Percentiles rank a stretch among this genome's conserved stretches.
phyloP scores from a whole-genome alignment of 768 basidiomycete species.

The Rhizopogon rudus region DNA sequence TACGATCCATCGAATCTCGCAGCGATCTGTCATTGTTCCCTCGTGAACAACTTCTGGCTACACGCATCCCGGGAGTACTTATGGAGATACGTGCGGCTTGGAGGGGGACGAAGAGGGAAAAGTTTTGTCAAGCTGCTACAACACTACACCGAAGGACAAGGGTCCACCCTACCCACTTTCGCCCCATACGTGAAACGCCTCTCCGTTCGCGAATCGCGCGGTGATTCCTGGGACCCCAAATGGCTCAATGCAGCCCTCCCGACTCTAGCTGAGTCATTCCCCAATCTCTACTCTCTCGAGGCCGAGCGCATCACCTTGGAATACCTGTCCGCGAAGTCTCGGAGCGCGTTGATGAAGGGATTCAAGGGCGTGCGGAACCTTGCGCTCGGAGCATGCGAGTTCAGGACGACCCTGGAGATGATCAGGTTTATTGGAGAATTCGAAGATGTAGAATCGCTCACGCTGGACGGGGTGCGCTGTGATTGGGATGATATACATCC shows the following conservation, averaged over 20 bases:
- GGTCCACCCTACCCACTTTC: conserved; percentile 45
- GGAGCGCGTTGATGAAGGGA: conserved; percentile 16
- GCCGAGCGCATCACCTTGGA: conserved; percentile 29
- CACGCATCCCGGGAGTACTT: conserved; percentile 17
- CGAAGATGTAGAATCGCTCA: conserved; percentile 19
- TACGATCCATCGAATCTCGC: conserved; percentile 14
- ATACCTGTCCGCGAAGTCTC: conserved; percentile 23
- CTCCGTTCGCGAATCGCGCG: conserved; percentile 25
- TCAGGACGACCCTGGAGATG: conserved; percentile 22
- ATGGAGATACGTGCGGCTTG: conserved; percentile 20
- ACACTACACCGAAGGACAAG: conserved; percentile 9
- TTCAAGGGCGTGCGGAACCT: conserved; percentile 19
- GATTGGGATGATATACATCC: not conserved
- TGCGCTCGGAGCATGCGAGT: conserved; percentile 18
- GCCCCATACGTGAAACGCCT: conserved; percentile 44
- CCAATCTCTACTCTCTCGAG: conserved; percentile 18
- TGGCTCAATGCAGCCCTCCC: conserved; percentile 27
- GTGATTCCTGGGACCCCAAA: conserved; percentile 27
- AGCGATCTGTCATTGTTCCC: conserved; percentile 20
- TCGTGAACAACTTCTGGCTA: conserved; percentile 28
- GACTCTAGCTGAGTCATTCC: conserved; percentile 15
- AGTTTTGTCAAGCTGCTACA: conserved; percentile 14
- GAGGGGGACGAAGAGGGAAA: conserved; percentile 14
- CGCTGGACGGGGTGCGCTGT: conserved; percentile 25
- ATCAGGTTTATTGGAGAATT: conserved; percentile 23